Evolutionary conservation across 108 stramenopile genomes (phyloP).

Genomic region (Pseudonitzschia multiseries): DNA sequence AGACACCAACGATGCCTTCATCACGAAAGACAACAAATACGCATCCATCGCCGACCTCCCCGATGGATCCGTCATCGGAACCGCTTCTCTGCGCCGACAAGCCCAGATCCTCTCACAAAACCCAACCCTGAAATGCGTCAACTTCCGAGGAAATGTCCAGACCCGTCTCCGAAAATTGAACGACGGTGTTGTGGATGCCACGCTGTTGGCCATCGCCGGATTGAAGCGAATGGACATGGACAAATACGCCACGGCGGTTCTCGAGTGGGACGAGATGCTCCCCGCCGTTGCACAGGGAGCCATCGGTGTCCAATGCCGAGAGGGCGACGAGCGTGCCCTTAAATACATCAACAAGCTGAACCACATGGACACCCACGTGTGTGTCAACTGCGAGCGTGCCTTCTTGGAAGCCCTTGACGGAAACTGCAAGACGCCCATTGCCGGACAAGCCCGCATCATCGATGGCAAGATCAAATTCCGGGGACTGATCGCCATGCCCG

Average conservation of each 20-base stretch:
- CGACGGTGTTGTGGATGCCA: slow-evolving; percentile 98
- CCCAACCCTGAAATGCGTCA: slow-evolving; percentile 95
- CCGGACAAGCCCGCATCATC: slow-evolving; percentile 92
- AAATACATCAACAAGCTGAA: slow-evolving; percentile 93
- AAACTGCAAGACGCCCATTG: slow-evolving; percentile 99
- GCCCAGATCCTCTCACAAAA: slow-evolving; percentile 94
- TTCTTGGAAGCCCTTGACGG: slow-evolving; percentile 98
- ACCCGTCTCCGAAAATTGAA: slow-evolving; percentile 98
- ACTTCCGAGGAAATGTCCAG: slow-evolving; percentile 99
- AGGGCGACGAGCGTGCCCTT: slow-evolving; percentile 87
- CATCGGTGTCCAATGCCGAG: slow-evolving; percentile 98
- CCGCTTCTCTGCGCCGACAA: slow-evolving; percentile 96
- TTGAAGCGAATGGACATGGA: slow-evolving; percentile 98
- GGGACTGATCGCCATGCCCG: slow-evolving; percentile 93
- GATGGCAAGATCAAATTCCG: slow-evolving; percentile 86
- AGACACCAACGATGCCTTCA: slow-evolving; percentile 98
- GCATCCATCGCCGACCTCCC: slow-evolving; percentile 88
- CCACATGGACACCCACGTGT: slow-evolving; percentile 88
- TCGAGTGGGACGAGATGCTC: slow-evolving; percentile 97
- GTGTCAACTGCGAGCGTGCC: slow-evolving; percentile 98
- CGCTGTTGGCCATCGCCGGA: slow-evolving; percentile 97
- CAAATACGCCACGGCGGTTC: slow-evolving; percentile 86
- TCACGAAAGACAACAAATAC: slow-evolving; percentile 52
- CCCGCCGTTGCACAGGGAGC: slow-evolving; percentile 99
- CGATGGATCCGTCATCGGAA: slow-evolving; percentile 94